Conservation (phyloP, 176 grass and related monocot genomes). For the Carex parvula region DNA sequence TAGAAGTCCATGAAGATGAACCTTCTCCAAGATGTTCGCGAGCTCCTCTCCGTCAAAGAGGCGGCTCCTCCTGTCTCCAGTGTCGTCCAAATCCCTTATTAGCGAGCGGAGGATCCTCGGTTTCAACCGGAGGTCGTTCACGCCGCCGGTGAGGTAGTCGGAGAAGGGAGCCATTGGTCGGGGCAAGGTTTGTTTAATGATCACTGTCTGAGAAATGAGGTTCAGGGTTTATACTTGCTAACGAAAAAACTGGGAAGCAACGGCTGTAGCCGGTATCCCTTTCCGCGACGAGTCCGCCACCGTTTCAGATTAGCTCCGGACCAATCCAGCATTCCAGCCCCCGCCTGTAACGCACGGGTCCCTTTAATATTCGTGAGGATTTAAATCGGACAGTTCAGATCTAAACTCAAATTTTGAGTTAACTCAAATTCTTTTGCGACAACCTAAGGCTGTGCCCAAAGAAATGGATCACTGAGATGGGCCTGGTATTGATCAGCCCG, state of each 20-base stretch:
- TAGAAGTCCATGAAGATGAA: constrained; percentile 38
- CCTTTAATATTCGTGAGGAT: too few species aligned
- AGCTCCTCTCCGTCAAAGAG: constrained; percentile 3
- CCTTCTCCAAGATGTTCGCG: constrained; percentile 3
- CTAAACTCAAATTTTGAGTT: too few species aligned
- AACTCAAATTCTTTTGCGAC: too few species aligned
- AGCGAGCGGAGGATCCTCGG: constrained; percentile 27
- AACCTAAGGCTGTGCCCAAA: too few species aligned
- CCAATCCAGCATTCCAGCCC: too few species aligned
- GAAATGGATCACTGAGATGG: too few species aligned
- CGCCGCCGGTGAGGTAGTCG: constrained; percentile 7
- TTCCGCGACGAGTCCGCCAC: neutral
- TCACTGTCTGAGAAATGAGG: neutral
- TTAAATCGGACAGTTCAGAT: too few species aligned
- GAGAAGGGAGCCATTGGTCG: neutral
- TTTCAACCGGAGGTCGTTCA: constrained; percentile 32
- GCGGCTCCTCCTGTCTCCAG: neutral
- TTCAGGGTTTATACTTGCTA: constrained; percentile 24
- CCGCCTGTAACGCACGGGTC: too few species aligned
- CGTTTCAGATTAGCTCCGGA: too few species aligned
- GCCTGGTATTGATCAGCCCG: too few species aligned
- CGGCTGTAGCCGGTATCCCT: neutral
- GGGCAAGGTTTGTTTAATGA: neutral
- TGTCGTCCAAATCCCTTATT: constrained; percentile 23
- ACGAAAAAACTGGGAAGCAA: neutral